Evolutionary conservation across 345 rosid species (phyloP).

Genomic region (Pugionium dolabratum): DNA sequence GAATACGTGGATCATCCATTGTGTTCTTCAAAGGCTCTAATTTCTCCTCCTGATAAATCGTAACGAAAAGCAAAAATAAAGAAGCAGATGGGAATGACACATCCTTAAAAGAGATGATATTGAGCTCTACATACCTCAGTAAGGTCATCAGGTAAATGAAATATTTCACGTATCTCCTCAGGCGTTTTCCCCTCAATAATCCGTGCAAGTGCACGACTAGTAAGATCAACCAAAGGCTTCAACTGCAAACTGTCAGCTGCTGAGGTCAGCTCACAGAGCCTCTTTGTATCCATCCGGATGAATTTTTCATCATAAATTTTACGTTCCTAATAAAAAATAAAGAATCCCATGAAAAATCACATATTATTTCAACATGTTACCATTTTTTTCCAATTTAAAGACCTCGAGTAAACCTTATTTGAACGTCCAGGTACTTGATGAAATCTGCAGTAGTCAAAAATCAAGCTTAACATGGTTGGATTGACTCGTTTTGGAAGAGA

Average conservation of each 20-base stretch:
- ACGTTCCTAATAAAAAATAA: slow-evolving; percentile 58
- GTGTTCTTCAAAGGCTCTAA: slow-evolving; percentile 87
- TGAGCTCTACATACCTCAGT: slow-evolving; percentile 72
- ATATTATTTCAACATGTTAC: slow-evolving; percentile 3
- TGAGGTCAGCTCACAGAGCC: slow-evolving; percentile 91
- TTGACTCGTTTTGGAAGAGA: slow-evolving; percentile 87
- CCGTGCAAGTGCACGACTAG: slow-evolving; percentile 94
- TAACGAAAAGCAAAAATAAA: slow-evolving; percentile 14
- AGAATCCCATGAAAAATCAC: background rate
- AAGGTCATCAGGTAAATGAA: slow-evolving; percentile 96
- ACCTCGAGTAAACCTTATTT: slow-evolving; percentile 58
- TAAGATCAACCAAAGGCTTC: slow-evolving; percentile 89
- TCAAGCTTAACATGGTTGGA: slow-evolving; percentile 72
- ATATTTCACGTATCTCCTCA: slow-evolving; percentile 91
- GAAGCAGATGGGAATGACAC: slow-evolving; percentile 16
- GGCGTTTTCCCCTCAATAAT: slow-evolving; percentile 90
- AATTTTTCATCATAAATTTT: slow-evolving; percentile 85
- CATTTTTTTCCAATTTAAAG: slow-evolving; percentile 17
- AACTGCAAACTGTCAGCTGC: slow-evolving; percentile 96
- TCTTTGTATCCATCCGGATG: slow-evolving; percentile 87
- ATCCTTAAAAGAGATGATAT: slow-evolving; percentile 25
- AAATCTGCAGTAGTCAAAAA: slow-evolving; percentile 90
- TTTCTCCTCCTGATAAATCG: slow-evolving; percentile 70
- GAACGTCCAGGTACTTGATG: slow-evolving; percentile 87
- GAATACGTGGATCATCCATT: slow-evolving; percentile 90